phyloP scores from a whole-genome alignment of 768 basidiomycete species.

The Royoungia palumana region DNA sequence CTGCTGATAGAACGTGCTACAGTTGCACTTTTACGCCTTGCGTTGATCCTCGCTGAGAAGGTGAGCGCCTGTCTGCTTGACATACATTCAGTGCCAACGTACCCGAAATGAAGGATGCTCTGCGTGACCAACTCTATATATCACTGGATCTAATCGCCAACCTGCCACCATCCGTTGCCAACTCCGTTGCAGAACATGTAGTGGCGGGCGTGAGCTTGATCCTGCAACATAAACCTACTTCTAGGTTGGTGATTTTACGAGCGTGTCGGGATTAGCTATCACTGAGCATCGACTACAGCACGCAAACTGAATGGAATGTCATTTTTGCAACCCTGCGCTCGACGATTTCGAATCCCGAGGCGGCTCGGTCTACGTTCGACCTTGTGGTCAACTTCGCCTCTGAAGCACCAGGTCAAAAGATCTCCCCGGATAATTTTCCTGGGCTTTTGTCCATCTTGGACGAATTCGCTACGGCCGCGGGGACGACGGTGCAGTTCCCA shows the following conservation, averaged over 20 bases:
- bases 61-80: slow-evolving; percentile 38
- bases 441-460: slow-evolving; percentile 80
- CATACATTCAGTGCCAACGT: background rate
- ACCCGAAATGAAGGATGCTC: slow-evolving; percentile 49
- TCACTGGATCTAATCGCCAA: slow-evolving; percentile 88
- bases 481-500: slow-evolving; percentile 56
- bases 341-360: slow-evolving; percentile 83
- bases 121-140: slow-evolving; percentile 92
- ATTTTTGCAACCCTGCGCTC: slow-evolving; percentile 84
- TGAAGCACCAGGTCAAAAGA: slow-evolving; percentile 55
- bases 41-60: slow-evolving; percentile 74
- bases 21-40: slow-evolving; percentile 82
- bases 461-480: slow-evolving; percentile 81
- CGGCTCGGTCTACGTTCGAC: slow-evolving; percentile 79
- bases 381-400: slow-evolving; percentile 64
- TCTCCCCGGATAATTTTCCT: slow-evolving; percentile 75
- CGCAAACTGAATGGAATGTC: slow-evolving; percentile 95
- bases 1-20: slow-evolving; percentile 93
- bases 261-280: background rate
- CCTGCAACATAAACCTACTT: slow-evolving; percentile 69
- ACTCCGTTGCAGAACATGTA: slow-evolving; percentile 89
- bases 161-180: slow-evolving; percentile 71
- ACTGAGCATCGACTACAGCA: slow-evolving; percentile 41
- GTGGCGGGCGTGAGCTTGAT: slow-evolving; percentile 76
- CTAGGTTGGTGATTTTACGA: slow-evolving; percentile 40